Evolutionary conservation across 1,139 yeast genomes (phyloP), one percentile per base, ranked within the genome.

Genomic region (Pneumocystis murina): DNA sequence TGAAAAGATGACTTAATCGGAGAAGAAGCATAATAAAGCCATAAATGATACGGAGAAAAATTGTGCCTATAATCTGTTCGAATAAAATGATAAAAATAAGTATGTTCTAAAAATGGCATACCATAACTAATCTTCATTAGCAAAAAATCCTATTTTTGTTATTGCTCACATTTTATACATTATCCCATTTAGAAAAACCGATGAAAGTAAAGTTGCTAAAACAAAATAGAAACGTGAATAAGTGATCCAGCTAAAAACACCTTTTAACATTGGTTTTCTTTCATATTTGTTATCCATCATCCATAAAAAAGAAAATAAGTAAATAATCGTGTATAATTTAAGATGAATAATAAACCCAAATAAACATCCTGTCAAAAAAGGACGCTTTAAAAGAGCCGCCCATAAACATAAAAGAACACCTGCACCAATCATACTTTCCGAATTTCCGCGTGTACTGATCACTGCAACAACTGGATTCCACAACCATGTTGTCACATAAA

Each of bases 401-500:
- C 76, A 77, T 48, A 77, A 68, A 59, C 85, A 77, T 16, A 80
- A 73, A 80, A 90, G 81, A 2, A 90, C 81, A 70, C 91, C 77
- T 35, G 87, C 91, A 0, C 95, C 89, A 60, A 92, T 76, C 1
- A 92, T 79, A 67, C 97, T 91, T 72, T 92, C 98, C 0, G 96
- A 86, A 28, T 95, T 87, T 0, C 98, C 98, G 64, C 98, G 77
- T 0, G 97, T 90, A 67, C 95, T 85, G 59, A 92, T 92, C 1
- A 96, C 90, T 40, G 87, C 83, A 0, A 91, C 98, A 94, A 92
- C 87, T 14, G 98, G 98, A 73, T 92, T 92, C 69, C 89, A 78
- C 57, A 92, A 77, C 98, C 98, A 92, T 3, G 90, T 76, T 0
- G 86, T 75, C 41, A 84, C 74, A 66, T 83, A 77, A 14, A 77